Evolutionary conservation across 73 alveolate genomes (phyloP).

Genomic region (Tetrahymena elliotti): DNA sequence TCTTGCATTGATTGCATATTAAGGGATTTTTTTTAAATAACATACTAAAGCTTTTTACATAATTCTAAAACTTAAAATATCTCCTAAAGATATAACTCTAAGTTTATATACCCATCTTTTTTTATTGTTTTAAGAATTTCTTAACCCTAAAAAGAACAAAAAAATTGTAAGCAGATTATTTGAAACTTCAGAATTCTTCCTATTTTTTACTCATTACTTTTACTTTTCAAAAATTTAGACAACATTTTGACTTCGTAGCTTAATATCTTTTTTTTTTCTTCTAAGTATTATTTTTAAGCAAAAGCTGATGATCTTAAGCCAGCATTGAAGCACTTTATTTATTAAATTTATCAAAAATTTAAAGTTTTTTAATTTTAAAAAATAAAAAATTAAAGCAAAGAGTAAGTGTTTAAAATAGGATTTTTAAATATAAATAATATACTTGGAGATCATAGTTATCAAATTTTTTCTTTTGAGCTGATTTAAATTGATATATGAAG

Average conservation of each 20-base stretch:
- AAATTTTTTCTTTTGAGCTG: background rate
- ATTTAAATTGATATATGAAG: background rate
- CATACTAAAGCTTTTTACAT: background rate
- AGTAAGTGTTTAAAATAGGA: background rate
- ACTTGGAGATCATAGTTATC: background rate
- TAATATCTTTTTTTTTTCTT: background rate
- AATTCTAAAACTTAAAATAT: background rate
- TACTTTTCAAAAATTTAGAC: background rate
- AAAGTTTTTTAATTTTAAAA: too few species aligned
- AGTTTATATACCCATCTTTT: background rate
- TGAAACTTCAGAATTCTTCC: background rate
- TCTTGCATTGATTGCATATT: background rate
- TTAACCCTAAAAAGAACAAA: background rate
- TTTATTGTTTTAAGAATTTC: background rate
- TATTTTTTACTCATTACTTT: background rate
- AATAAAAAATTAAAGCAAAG: background rate
- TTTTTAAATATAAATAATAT: background rate
- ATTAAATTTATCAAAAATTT: too few species aligned
- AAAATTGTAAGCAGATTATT: background rate
- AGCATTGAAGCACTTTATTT: background rate
- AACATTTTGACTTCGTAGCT: background rate
- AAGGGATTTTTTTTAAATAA: background rate
- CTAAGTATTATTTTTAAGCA: background rate
- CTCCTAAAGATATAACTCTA: background rate
- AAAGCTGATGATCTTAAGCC: background rate